phyloP scores from a whole-genome alignment of 805 yeast genomes.

The Vanderwaltozyma verrucispora region DNA sequence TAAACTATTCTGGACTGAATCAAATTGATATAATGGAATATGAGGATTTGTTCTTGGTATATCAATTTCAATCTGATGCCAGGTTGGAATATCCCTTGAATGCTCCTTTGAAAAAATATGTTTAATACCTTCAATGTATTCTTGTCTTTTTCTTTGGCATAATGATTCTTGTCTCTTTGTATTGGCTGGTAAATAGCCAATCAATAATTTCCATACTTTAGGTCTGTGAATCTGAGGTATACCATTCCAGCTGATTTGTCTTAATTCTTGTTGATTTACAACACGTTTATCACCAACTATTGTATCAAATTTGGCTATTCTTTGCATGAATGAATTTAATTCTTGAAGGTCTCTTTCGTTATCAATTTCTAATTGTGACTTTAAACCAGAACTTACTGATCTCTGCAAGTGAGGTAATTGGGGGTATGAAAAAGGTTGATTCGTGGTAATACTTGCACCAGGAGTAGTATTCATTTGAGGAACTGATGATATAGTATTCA shows the following conservation, averaged over 20 bases:
- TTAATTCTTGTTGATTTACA: conserved; percentile 61
- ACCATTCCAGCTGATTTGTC: conserved; percentile 89
- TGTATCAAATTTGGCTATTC: conserved; percentile 57
- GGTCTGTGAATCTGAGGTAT: conserved; percentile 76
- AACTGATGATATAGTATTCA: conserved; percentile 2
- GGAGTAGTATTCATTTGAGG: conserved; percentile 6
- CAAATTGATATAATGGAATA: conserved; percentile 57
- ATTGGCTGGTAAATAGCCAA: conserved; percentile 87
- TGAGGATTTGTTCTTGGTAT: conserved; percentile 91
- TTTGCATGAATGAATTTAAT: conserved; percentile 47
- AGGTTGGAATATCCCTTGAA: conserved; percentile 63
- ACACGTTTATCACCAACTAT: conserved; percentile 41
- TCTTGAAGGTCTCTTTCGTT: conserved; percentile 30
- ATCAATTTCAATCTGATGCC: conserved; percentile 95
- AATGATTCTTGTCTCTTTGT: conserved; percentile 62
- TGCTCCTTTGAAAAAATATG: conserved; percentile 45
- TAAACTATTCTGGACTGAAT: conserved; percentile 65
- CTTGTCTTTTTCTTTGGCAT: conserved; percentile 70
- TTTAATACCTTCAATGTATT: conserved; percentile 64
- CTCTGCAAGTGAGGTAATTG: conserved; percentile 21
- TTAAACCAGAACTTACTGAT: conserved; percentile 13
- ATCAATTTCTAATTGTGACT: conserved; percentile 19
- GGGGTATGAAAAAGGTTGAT: conserved; percentile 17
- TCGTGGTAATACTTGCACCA: conserved; percentile 16
- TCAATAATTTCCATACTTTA: conserved; percentile 75